Percentiles rank a stretch among this genome's conserved stretches.
phyloP scores from a whole-genome alignment of 257 asterid genomes.

The Solanum chilense region DNA sequence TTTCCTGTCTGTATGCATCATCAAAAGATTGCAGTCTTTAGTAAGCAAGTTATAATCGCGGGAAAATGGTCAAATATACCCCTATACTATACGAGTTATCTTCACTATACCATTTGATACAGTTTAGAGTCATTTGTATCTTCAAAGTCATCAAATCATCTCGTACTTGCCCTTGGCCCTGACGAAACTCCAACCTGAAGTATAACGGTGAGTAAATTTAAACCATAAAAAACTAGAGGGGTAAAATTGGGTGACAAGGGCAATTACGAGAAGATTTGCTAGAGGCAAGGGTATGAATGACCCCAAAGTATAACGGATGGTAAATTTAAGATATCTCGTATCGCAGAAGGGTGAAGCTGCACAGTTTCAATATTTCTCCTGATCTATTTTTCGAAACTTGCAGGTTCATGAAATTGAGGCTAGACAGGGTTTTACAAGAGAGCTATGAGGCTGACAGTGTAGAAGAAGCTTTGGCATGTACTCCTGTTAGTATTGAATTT shows the following conservation, averaged over 20 bases:
- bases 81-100: not conserved
- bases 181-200: not conserved
- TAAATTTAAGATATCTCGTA: not conserved
- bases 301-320: not conserved
- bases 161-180: not conserved
- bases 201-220: not conserved
- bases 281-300: not conserved
- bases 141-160: not conserved
- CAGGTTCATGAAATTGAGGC: slow-evolving; percentile 85
- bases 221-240: not conserved
- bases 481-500: slow-evolving; percentile 49
- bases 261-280: not conserved
- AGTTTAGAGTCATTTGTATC: not conserved
- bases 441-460: slow-evolving; percentile 59
- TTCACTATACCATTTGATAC: not conserved
- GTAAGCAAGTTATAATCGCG: not conserved
- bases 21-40: not conserved
- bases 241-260: not conserved
- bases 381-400: not conserved
- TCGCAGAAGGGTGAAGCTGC: not conserved
- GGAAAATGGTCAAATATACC: not conserved
- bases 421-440: slow-evolving; percentile 79
- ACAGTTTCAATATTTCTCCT: not conserved
- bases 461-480: slow-evolving; percentile 78
- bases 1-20: not conserved